Conservation (phyloP, 148 eudicot species). For the Hydrangea macrophylla region DNA sequence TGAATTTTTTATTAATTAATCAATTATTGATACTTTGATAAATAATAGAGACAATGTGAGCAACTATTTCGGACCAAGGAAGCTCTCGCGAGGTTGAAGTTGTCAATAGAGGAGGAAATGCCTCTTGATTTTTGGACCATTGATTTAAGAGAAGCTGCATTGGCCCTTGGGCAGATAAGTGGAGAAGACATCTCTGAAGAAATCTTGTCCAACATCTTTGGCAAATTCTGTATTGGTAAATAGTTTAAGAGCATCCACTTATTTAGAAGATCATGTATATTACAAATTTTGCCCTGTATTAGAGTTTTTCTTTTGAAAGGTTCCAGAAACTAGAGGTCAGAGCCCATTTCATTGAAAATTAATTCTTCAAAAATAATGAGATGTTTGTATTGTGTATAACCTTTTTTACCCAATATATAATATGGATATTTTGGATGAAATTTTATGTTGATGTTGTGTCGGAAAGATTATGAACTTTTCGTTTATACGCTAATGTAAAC, state of each 20-base stretch:
- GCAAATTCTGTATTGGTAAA: conserved; percentile 86
- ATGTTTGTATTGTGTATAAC: too few species aligned
- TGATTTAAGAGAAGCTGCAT: conserved; percentile 83
- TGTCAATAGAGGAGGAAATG: conserved; percentile 65
- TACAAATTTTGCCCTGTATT: not conserved
- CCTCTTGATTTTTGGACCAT: conserved; percentile 93
- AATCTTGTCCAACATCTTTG: conserved; percentile 73
- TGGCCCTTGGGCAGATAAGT: conserved; percentile 82
- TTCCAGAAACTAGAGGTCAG: too few species aligned
- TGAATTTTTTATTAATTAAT: too few species aligned
- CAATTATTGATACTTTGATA: not conserved
- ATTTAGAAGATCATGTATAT: not conserved
- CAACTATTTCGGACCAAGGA: conserved; percentile 88
- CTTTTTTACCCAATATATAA: too few species aligned
- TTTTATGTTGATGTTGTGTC: too few species aligned
- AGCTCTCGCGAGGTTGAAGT: conserved; percentile 64
- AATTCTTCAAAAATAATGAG: too few species aligned
- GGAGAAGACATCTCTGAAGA: conserved; percentile 94
- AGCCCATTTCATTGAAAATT: too few species aligned
- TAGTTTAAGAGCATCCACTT: conserved; percentile 5
- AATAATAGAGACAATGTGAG: conserved; percentile 78
- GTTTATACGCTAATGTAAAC: too few species aligned
- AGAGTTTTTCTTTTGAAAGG: not conserved
- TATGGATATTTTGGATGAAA: too few species aligned
- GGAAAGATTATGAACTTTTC: too few species aligned